Conservation (phyloP, 495 filamentous ascomycete genomes). For the Endocarpon pusillum region DNA sequence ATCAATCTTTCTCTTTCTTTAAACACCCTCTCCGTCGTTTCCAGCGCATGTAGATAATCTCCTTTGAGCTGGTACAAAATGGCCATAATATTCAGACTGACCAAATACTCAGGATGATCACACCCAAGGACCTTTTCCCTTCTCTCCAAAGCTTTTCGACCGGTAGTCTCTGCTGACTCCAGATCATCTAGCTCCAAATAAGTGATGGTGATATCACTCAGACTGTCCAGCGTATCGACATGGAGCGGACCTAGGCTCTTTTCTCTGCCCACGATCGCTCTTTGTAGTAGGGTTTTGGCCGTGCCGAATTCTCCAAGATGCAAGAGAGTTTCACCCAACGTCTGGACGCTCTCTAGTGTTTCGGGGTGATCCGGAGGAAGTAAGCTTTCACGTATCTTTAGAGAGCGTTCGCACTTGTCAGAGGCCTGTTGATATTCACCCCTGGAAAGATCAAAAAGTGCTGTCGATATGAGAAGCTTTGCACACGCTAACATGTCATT, state of each 20-base stretch:
- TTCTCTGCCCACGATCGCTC: conserved; percentile 9
- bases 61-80: too few relatives aligned
- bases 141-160: conserved; percentile 9
- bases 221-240: conserved; percentile 21
- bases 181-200: conserved; percentile 13
- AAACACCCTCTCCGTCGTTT: too few relatives aligned
- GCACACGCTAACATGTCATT: too few relatives aligned
- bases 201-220: conserved; percentile 13
- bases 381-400: too few relatives aligned
- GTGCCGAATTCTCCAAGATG: conserved; percentile 17
- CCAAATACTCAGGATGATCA: conserved; percentile 1
- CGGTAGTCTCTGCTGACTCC: conserved; percentile 16
- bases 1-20: too few relatives aligned
- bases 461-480: too few relatives aligned
- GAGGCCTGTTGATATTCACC: too few relatives aligned
- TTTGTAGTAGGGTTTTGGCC: conserved; percentile 12
- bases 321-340: conserved; percentile 9
- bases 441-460: too few relatives aligned
- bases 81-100: conserved; percentile 14
- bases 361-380: too few relatives aligned
- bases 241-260: conserved; percentile 21
- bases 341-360: conserved; percentile 22
- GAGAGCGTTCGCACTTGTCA: too few relatives aligned
- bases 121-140: conserved; percentile 16
- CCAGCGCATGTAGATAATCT: too few relatives aligned